Conservation (phyloP, 257 asterid genomes). For the Penstemon barbatus region DNA sequence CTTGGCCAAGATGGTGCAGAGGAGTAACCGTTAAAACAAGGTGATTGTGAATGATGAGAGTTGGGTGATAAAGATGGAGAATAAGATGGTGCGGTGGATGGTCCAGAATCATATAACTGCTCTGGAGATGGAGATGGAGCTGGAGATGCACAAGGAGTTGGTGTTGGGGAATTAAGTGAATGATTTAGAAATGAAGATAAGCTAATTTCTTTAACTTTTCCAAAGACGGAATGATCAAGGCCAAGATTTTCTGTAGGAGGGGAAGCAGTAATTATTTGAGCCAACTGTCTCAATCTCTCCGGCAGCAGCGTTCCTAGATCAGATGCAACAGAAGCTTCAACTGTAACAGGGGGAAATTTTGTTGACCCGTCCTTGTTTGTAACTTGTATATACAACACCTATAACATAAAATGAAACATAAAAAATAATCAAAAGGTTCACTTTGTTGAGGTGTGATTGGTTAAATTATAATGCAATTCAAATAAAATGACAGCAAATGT, state of each 20-base stretch:
- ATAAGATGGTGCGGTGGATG: slow-evolving; percentile 44
- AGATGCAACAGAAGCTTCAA: slow-evolving; percentile 71
- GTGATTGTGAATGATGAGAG: background rate
- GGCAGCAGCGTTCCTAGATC: slow-evolving; percentile 42
- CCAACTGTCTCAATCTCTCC: slow-evolving; percentile 71
- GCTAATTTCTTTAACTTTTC: slow-evolving; percentile 74
- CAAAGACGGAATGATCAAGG: slow-evolving; percentile 69
- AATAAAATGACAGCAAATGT: background rate
- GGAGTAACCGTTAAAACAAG: slow-evolving; percentile 37
- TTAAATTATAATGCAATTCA: slow-evolving; percentile 7
- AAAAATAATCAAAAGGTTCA: slow-evolving; percentile 1
- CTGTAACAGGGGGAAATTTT: slow-evolving; percentile 66
- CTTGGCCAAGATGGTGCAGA: slow-evolving; percentile 33
- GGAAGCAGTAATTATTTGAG: slow-evolving; percentile 52
- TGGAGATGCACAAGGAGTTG: slow-evolving; percentile 51
- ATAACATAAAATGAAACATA: slow-evolving; percentile 26
- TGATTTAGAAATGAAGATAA: slow-evolving; percentile 61
- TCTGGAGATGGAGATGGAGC: slow-evolving; percentile 32
- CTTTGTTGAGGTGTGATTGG: slow-evolving; percentile 10
- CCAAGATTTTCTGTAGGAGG: slow-evolving; percentile 69
- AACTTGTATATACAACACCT: slow-evolving; percentile 62
- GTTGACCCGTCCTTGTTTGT: slow-evolving; percentile 75
- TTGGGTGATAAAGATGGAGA: slow-evolving; percentile 25
- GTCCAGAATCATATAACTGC: slow-evolving; percentile 31
- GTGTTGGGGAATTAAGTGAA: slow-evolving; percentile 47